Conservation (phyloP, 2,329 filamentous ascomycete genomes). For the Exserohilum turcica region DNA sequence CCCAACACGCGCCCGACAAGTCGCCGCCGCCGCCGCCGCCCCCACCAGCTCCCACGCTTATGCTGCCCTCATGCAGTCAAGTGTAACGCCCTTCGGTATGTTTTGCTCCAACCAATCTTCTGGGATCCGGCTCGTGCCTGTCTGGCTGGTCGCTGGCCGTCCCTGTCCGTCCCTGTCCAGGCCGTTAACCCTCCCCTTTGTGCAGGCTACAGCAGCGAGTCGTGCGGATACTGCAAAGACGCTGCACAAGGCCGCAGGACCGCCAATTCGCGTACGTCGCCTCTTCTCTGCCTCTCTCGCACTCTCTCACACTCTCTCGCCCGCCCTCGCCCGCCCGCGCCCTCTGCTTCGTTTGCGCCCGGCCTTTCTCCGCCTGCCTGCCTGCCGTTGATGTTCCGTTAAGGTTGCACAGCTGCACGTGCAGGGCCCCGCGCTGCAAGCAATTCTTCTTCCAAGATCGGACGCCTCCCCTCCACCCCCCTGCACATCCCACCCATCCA, state of each 20-base stretch:
- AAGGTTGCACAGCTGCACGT: slow-evolving; percentile 36
- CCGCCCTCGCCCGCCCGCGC: too few relatives aligned
- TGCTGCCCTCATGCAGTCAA: slow-evolving; percentile 50
- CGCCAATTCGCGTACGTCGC: slow-evolving; percentile 55
- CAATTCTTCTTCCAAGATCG: background rate
- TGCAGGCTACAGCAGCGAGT: slow-evolving; percentile 55
- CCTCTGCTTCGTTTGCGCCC: too few relatives aligned
- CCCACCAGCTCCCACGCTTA: slow-evolving; percentile 48
- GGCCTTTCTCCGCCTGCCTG: slow-evolving; percentile 11
- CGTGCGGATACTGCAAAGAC: slow-evolving; percentile 59
- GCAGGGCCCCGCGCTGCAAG: slow-evolving; percentile 22
- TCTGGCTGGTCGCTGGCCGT: slow-evolving; percentile 41
- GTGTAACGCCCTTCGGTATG: slow-evolving; percentile 50
- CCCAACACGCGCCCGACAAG: slow-evolving; percentile 17
- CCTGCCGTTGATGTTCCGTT: slow-evolving; percentile 32
- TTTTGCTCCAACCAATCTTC: slow-evolving; percentile 47
- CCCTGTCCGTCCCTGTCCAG: slow-evolving; percentile 10
- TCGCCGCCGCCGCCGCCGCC: slow-evolving; percentile 26
- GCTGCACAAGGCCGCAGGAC: slow-evolving; percentile 53
- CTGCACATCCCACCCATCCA: slow-evolving; percentile 23
- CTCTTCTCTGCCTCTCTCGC: slow-evolving; percentile 13
- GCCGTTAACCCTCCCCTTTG: slow-evolving; percentile 27
- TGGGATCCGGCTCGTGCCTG: slow-evolving; percentile 42
- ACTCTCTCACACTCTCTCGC: slow-evolving; percentile 24
- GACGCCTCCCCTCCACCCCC: background rate